These are phyloP conservation scores for Aspergillus unguis DNA, from an alignment of 2,329 filamentous ascomycete genomes.

Conservation along the genomic window DNA sequence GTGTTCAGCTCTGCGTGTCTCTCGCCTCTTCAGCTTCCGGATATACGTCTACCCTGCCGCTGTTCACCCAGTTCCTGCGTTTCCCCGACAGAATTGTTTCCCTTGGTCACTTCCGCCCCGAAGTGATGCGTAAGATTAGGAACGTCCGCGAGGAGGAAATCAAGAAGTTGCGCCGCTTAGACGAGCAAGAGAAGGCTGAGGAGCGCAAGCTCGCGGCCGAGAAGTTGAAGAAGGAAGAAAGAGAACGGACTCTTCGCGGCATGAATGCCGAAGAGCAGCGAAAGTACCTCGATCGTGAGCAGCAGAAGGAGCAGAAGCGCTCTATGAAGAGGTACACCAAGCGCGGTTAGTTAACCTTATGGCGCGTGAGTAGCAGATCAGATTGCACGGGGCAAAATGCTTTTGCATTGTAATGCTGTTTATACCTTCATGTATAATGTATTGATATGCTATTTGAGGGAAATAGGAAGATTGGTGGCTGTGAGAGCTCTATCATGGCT, in stretches of 20 bases:
- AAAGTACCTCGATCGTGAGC: slow-evolving; percentile 79
- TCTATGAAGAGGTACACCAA: slow-evolving; percentile 61
- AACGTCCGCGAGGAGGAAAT: slow-evolving; percentile 75
- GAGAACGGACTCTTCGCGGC: slow-evolving; percentile 73
- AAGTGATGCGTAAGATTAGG: slow-evolving; percentile 82
- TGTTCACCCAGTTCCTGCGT: slow-evolving; percentile 79
- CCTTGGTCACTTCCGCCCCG: slow-evolving; percentile 78
- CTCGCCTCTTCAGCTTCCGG: slow-evolving; percentile 60
- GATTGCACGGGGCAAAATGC: slow-evolving; percentile 13
- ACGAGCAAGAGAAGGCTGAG: slow-evolving; percentile 68
- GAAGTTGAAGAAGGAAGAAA: slow-evolving; percentile 80
- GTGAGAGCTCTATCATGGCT: slow-evolving; percentile 1
- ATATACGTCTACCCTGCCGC: slow-evolving; percentile 64
- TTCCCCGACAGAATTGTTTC: slow-evolving; percentile 78
- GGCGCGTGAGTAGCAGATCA: not conserved
- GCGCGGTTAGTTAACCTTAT: slow-evolving; percentile 39
- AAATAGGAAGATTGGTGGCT: not conserved
- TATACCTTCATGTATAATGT: slow-evolving; percentile 24
- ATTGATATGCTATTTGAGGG: slow-evolving; percentile 19
- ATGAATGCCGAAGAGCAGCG: slow-evolving; percentile 80
- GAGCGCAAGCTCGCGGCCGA: slow-evolving; percentile 52
- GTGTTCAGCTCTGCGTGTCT: slow-evolving; percentile 71
- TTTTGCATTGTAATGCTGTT: slow-evolving; percentile 18
- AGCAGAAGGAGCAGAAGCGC: slow-evolving; percentile 66
- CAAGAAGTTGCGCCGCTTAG: slow-evolving; percentile 71